Conservation (phyloP, 2,329 filamentous ascomycete genomes). For the Scytalidium lignicola region DNA sequence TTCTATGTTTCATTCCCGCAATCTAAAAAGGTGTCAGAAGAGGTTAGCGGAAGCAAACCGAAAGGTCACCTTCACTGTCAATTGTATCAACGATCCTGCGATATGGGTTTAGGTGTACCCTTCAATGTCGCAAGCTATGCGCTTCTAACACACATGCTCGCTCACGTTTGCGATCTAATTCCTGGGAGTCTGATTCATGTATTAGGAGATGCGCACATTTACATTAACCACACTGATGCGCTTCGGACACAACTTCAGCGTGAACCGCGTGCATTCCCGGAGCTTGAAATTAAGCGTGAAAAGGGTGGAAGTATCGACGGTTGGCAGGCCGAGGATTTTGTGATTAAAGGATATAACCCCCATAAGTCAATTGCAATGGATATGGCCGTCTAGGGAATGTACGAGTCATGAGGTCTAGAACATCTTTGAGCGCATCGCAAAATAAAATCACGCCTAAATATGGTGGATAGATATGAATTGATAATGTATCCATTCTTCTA, state of each 20-base stretch:
- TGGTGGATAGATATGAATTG: too few species aligned
- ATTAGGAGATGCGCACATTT: constrained; percentile 98
- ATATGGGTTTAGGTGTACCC: constrained; percentile 94
- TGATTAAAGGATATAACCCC: constrained; percentile 81
- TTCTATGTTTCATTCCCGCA: constrained; percentile 49
- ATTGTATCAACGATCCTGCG: constrained; percentile 89
- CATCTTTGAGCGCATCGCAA: too few species aligned
- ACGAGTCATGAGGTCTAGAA: too few species aligned
- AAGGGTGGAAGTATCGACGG: constrained; percentile 76
- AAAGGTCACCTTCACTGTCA: constrained; percentile 78
- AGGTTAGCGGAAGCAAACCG: constrained; percentile 32
- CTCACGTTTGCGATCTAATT: constrained; percentile 76
- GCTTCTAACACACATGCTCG: constrained; percentile 90
- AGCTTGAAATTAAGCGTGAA: constrained; percentile 65
- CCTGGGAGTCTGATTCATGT: constrained; percentile 88
- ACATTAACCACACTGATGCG: constrained; percentile 86
- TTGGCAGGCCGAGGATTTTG: constrained; percentile 85
- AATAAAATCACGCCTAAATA: too few species aligned
- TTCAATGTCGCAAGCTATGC: constrained; percentile 98
- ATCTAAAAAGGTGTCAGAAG: too few species aligned
- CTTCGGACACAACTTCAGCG: constrained; percentile 74
- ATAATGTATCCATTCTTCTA: too few species aligned
- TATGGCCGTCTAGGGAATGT: constrained; percentile 73
- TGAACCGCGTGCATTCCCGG: constrained; percentile 77
- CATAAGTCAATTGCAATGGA: constrained; percentile 95